phyloP scores from a whole-genome alignment of 768 basidiomycete genomes.

The Coprinellus micaceus region DNA sequence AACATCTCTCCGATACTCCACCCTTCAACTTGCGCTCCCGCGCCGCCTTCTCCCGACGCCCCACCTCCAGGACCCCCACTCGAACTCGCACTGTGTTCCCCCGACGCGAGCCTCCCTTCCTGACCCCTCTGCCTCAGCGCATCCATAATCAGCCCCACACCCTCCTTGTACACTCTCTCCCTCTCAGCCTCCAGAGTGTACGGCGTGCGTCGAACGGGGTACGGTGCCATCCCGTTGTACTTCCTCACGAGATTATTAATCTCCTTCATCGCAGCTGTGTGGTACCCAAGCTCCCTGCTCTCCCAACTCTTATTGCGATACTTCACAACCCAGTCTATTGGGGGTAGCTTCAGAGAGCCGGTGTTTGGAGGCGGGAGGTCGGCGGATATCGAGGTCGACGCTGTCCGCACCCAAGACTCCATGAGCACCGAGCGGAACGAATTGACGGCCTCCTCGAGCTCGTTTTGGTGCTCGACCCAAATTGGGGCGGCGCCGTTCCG shows the following conservation, averaged over 20 bases:
- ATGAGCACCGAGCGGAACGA: conserved; percentile 64
- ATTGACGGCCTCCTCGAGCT: conserved; percentile 59
- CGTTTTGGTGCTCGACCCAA: conserved; percentile 81
- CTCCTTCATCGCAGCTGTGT: conserved; percentile 64
- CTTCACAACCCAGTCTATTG: conserved; percentile 32
- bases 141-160: conserved; percentile 48
- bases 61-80: conserved; percentile 9
- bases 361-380: conserved; percentile 30
- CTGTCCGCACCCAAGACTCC: conserved; percentile 73
- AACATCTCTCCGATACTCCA: background rate
- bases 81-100: background rate
- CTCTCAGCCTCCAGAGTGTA: conserved; percentile 58
- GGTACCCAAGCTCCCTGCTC: conserved; percentile 60
- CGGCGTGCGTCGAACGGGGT: conserved; percentile 65
- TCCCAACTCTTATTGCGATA: conserved; percentile 72
- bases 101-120: conserved; percentile 10
- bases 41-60: background rate
- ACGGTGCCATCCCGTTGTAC: conserved; percentile 79
- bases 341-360: conserved; percentile 36
- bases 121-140: conserved; percentile 31
- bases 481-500: conserved; percentile 79
- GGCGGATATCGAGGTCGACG: conserved; percentile 49
- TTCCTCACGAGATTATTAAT: conserved; percentile 73
- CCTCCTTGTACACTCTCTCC: conserved; percentile 45
- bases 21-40: background rate